A percentile compares a stretch with the other conserved stretches of the same genome.
phyloP scores from a whole-genome alignment of 352 stramenopile species.

The Peronospora tabacina region DNA sequence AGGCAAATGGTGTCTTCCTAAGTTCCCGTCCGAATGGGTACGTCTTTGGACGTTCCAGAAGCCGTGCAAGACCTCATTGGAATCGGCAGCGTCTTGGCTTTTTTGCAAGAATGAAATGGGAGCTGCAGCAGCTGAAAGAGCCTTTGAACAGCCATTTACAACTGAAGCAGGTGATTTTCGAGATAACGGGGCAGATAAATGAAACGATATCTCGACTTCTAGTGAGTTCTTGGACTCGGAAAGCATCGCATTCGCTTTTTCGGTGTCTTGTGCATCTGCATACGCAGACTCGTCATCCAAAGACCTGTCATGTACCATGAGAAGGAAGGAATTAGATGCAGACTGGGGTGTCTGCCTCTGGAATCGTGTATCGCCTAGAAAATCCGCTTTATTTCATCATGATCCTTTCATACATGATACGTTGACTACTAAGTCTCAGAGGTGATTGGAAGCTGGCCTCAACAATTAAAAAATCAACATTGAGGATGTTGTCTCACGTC shows the following conservation, averaged over 20 bases:
- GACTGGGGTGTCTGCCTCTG: not conserved
- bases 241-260: conserved; percentile 4
- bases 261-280: conserved; percentile 11
- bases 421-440: too few species aligned
- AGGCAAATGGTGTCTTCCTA: conserved; percentile 15
- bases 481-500: not conserved
- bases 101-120: conserved; percentile 4
- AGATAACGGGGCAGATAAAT: not conserved
- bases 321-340: conserved; percentile 2
- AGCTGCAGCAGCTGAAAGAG: conserved; percentile 11
- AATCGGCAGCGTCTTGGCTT: conserved; percentile 2
- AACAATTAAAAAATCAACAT: too few species aligned
- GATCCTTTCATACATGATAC: not conserved
- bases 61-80: conserved; percentile 1
- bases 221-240: conserved; percentile 1
- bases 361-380: not conserved
- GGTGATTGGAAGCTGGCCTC: too few species aligned
- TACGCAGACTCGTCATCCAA: conserved; percentile 17
- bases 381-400: not conserved
- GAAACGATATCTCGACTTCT: conserved; percentile 25
- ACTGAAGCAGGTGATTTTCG: conserved; percentile 4
- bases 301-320: conserved; percentile 26
- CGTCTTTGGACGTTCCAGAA: conserved; percentile 31
- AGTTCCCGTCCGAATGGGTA: conserved; percentile 46
- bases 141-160: conserved; percentile 15